These are phyloP conservation scores for Balansia obtecta DNA, from an alignment of 2,329 filamentous ascomycete genomes.

Conservation along the genomic window DNA sequence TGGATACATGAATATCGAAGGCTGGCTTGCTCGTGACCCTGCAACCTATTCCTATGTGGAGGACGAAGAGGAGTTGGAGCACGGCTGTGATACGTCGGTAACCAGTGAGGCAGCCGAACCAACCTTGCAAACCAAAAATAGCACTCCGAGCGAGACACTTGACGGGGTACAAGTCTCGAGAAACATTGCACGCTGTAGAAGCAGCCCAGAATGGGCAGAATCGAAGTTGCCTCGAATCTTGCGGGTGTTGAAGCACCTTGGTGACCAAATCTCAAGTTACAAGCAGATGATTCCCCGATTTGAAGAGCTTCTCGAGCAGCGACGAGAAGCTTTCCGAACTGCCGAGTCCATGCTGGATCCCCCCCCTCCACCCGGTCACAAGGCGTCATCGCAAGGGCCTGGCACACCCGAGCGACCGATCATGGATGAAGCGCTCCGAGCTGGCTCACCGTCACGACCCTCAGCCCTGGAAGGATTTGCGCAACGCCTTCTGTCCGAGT, in stretches of 20 bases:
- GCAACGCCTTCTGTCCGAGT: constrained; percentile 48
- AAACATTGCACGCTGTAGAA: constrained; percentile 37
- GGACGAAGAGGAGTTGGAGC: constrained; percentile 20
- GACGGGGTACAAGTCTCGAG: constrained; percentile 26
- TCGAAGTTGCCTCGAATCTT: constrained; percentile 42
- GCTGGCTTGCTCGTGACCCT: constrained; percentile 75
- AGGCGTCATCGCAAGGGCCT: constrained; percentile 18
- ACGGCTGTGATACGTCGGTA: constrained; percentile 5
- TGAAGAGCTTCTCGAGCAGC: constrained; percentile 56
- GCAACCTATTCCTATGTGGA: constrained; percentile 41
- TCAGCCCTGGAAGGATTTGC: constrained; percentile 48
- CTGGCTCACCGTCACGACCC: constrained; percentile 38
- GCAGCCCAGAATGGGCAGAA: constrained; percentile 39
- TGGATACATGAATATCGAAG: constrained; percentile 71
- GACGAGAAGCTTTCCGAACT: constrained; percentile 50
- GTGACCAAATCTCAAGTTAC: constrained; percentile 50
- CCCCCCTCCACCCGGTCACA: constrained; percentile 15
- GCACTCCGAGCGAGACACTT: background rate
- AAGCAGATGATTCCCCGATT: constrained; percentile 56
- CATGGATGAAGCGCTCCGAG: constrained; percentile 30
- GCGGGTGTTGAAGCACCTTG: constrained; percentile 43
- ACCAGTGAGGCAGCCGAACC: constrained; percentile 4
- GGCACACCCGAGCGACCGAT: constrained; percentile 29
- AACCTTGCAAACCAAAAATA: background rate
- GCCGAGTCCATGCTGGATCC: constrained; percentile 36